phyloP scores from a whole-genome alignment of 192 early-diverging fungal species.

The Coemansia sp. region DNA sequence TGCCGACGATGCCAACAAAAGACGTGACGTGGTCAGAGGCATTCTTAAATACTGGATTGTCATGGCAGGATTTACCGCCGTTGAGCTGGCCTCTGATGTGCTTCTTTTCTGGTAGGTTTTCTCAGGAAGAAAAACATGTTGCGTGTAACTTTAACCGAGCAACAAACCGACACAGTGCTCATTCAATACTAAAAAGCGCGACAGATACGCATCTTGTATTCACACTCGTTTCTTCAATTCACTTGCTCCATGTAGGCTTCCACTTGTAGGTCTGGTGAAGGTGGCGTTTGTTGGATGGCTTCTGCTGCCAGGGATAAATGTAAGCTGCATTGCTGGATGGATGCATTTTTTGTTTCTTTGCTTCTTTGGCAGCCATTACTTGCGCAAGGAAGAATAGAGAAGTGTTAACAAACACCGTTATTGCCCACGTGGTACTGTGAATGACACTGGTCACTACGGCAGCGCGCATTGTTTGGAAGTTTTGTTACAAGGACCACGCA shows the following conservation, averaged over 20 bases:
- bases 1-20: not conserved
- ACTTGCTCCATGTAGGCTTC: slow-evolving; percentile 39
- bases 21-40: slow-evolving; percentile 47
- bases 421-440: slow-evolving; percentile 6
- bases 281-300: slow-evolving; percentile 52
- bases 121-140: not conserved
- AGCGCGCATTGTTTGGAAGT: slow-evolving; percentile 5
- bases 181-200: slow-evolving; percentile 6
- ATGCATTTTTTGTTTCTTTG: not conserved
- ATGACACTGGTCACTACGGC: not conserved
- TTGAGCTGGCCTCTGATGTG: slow-evolving; percentile 51
- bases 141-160: not conserved
- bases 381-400: not conserved
- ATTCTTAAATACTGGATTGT: slow-evolving; percentile 57
- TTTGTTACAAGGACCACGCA: not conserved
- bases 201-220: slow-evolving; percentile 4
- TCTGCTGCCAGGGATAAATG: slow-evolving; percentile 53
- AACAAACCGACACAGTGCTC: not conserved
- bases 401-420: not conserved
- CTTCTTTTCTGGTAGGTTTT: slow-evolving; percentile 56
- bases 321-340: slow-evolving; percentile 21
- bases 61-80: slow-evolving; percentile 53
- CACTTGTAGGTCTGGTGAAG: slow-evolving; percentile 51
- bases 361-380: not conserved
- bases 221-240: not conserved